These are phyloP conservation scores for Metarhizium humberi DNA, from an alignment of 2,329 filamentous ascomycete genomes.

Conservation along the genomic window DNA sequence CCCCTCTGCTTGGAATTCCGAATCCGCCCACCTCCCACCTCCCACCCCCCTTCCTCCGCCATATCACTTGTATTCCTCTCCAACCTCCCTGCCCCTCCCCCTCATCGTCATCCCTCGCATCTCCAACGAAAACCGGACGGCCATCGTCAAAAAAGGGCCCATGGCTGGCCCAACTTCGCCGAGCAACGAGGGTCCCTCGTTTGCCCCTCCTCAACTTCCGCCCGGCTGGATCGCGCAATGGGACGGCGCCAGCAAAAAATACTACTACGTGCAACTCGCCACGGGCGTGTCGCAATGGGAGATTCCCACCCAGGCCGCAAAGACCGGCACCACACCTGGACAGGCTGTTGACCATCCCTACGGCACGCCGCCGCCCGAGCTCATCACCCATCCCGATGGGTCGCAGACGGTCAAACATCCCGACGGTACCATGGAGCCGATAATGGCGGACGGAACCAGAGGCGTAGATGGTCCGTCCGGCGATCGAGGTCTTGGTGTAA, in stretches of 20 bases:
- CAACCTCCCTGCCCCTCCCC: not conserved
- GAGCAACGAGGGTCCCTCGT: slow-evolving; percentile 49
- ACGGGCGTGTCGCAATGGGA: slow-evolving; percentile 68
- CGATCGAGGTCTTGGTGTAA: slow-evolving; percentile 57
- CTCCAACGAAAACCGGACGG: not conserved
- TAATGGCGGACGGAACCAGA: slow-evolving; percentile 41
- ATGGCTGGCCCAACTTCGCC: slow-evolving; percentile 52
- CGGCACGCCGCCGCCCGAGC: slow-evolving; percentile 44
- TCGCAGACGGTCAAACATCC: slow-evolving; percentile 51
- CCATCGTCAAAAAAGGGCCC: slow-evolving; percentile 3
- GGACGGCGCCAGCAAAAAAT: slow-evolving; percentile 55
- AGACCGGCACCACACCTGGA: slow-evolving; percentile 50
- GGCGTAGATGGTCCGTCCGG: slow-evolving; percentile 42
- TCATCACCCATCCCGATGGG: slow-evolving; percentile 55
- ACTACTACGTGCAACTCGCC: slow-evolving; percentile 64
- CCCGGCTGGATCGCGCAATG: slow-evolving; percentile 62
- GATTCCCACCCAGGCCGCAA: slow-evolving; percentile 55
- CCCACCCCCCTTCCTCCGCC: not conserved
- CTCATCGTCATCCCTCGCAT: not conserved
- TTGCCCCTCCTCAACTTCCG: slow-evolving; percentile 50
- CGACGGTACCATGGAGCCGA: slow-evolving; percentile 52
- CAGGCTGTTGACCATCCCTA: slow-evolving; percentile 52
- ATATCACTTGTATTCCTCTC: not conserved
- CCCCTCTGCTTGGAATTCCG: not conserved
- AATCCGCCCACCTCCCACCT: not conserved